phyloP scores from a whole-genome alignment of 495 filamentous ascomycete species.

The Bathelium albidoporum region DNA sequence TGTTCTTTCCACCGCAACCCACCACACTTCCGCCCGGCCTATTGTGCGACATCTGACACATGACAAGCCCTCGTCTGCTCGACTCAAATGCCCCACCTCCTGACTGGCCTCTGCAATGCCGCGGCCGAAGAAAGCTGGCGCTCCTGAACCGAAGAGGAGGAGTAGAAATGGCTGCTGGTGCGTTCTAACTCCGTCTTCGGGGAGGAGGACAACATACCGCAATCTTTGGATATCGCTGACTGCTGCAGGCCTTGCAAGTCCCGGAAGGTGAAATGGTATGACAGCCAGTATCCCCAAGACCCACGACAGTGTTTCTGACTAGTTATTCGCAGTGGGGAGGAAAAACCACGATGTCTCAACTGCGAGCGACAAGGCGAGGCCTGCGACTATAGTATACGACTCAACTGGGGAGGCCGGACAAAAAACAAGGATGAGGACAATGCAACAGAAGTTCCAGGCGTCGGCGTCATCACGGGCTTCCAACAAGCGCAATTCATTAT shows the following conservation, averaged over 20 bases:
- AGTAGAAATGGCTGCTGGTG: slow-evolving; percentile 83
- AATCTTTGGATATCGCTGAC: neutral
- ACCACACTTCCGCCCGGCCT: neutral
- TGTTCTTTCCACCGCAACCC: neutral
- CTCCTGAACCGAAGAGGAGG: slow-evolving; percentile 43
- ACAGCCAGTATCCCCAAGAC: neutral
- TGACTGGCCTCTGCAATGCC: slow-evolving; percentile 22
- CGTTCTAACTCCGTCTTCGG: slow-evolving; percentile 18
- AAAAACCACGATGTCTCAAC: slow-evolving; percentile 67
- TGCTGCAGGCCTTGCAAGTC: slow-evolving; percentile 67
- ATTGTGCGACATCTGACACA: neutral
- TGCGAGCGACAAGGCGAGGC: slow-evolving; percentile 65
- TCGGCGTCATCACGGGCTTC: neutral
- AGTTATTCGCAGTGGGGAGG: slow-evolving; percentile 46
- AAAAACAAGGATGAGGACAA: slow-evolving; percentile 33
- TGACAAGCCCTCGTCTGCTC: neutral
- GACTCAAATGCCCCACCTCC: neutral
- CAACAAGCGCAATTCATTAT: neutral
- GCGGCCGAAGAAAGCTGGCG: slow-evolving; percentile 31
- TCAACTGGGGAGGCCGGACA: slow-evolving; percentile 73
- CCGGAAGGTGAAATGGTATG: slow-evolving; percentile 73
- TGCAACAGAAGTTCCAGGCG: slow-evolving; percentile 2
- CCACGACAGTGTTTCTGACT: neutral
- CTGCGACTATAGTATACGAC: slow-evolving; percentile 77
- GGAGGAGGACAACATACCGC: no score